Evolutionary conservation across 2,329 filamentous ascomycete species (phyloP), one percentile per base, ranked within the genome.

Genomic region (Huntiella omanensis): DNA sequence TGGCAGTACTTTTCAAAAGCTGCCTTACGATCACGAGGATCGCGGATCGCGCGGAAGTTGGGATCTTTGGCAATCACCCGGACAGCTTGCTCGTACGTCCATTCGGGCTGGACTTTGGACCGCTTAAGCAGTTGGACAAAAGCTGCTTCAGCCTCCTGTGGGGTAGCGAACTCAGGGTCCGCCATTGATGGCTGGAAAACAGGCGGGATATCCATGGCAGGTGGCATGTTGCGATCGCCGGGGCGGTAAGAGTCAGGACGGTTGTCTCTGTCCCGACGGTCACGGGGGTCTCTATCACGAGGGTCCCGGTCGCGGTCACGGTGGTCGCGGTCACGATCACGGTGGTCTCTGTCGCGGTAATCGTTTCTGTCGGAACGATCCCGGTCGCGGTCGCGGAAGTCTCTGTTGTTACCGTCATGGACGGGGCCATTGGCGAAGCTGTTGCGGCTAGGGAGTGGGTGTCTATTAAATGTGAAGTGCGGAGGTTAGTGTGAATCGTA

Each of bases 1-100:
- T 85, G 72, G 59, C 84, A 85, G 67, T 91, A 98, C 65, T 94
- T 94, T 64, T 94, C 84, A 62, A 95, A 98, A 13, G 86, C 84
- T 53, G 78, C 71, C 62, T 85, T 91, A 54, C 91, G 78, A 58
- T 94, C 87, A 61, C 80, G 86, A 4, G 91, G 85, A 56, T 95
- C 86, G 57, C 88, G 91, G 54, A 98, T 77, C 15, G 91, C 83
- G 51, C 88, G 82, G 60, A 91, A 96, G 56, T 95, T 85, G 40
- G 86, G 77, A 54, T 98, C 91, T 56, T 83, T 88, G 54, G 92
- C 85, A 13, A 84, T 83, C 15, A 77, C 75, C 45, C 82, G 80
- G 65, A 98, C 78, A 2, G 85, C 77, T 60, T 94, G 83, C 54
- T 91, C 80, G 87, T 88, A 98, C 0, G 76, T 77, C 81, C 86